Evolutionary conservation across 2,329 filamentous ascomycete genomes (phyloP).

Genomic region (Alternaria ethzedia): DNA sequence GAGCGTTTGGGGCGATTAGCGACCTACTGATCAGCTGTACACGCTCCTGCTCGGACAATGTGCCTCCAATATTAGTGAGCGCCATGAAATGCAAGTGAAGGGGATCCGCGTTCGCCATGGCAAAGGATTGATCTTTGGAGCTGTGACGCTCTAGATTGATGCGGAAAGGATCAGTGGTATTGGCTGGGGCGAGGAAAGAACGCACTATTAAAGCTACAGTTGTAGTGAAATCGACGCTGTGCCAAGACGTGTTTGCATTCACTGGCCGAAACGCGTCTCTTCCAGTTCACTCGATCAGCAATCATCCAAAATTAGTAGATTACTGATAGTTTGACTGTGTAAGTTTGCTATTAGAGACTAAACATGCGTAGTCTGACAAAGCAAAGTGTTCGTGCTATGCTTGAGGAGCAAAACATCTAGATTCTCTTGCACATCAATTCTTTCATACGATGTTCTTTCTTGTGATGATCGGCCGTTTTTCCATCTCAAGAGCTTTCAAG

Average conservation of each 20-base stretch:
- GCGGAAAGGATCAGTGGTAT: neutral
- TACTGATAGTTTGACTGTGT: neutral
- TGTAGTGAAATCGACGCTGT: neutral
- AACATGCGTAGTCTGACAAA: neutral
- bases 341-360: neutral
- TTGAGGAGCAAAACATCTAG: neutral
- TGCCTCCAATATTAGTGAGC: neutral
- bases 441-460: neutral
- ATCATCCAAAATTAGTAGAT: neutral
- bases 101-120: neutral
- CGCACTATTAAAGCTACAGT: neutral
- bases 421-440: neutral
- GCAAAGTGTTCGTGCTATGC: neutral
- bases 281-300: neutral
- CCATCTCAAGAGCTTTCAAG: neutral
- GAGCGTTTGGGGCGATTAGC: neutral
- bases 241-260: neutral
- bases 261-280: neutral
- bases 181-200: neutral
- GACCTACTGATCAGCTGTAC: neutral
- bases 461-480: neutral
- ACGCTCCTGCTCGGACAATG: neutral
- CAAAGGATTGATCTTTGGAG: neutral
- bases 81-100: neutral
- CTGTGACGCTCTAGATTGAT: neutral